Conservation (phyloP, 768 basidiomycete species). For the Mycena galericulata region DNA sequence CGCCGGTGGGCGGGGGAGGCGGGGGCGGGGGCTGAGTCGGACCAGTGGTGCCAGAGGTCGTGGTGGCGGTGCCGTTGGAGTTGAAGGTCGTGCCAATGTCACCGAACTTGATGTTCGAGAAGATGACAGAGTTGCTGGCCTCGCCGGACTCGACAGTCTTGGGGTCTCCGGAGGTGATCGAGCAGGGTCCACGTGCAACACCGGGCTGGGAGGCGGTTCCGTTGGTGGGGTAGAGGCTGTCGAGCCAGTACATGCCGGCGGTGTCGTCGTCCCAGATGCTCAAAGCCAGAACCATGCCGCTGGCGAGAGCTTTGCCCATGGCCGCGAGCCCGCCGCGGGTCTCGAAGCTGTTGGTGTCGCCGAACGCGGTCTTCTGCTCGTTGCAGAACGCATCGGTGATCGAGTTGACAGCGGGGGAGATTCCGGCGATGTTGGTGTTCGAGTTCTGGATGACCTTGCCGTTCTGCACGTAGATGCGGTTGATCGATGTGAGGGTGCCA, state of each 20-base stretch:
- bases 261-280: slow-evolving; percentile 56
- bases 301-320: slow-evolving; percentile 42
- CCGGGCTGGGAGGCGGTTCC: slow-evolving; percentile 41
- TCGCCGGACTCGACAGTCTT: slow-evolving; percentile 48
- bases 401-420: slow-evolving; percentile 53
- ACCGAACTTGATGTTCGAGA: slow-evolving; percentile 58
- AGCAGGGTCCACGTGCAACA: slow-evolving; percentile 54
- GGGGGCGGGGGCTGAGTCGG: not conserved
- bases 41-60: not conserved
- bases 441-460: slow-evolving; percentile 65
- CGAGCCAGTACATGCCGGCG: slow-evolving; percentile 56
- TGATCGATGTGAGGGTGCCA: slow-evolving; percentile 65
- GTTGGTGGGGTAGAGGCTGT: slow-evolving; percentile 48
- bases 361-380: slow-evolving; percentile 56
- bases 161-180: slow-evolving; percentile 52
- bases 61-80: not conserved
- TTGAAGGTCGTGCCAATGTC: slow-evolving; percentile 51
- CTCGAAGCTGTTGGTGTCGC: slow-evolving; percentile 53
- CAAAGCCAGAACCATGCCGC: slow-evolving; percentile 54
- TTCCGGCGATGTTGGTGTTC: slow-evolving; percentile 57
- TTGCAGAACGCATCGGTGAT: slow-evolving; percentile 64
- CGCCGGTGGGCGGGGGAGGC: no score
- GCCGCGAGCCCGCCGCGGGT: slow-evolving; percentile 46
- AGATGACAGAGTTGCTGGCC: slow-evolving; percentile 47
- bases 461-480: slow-evolving; percentile 67